A percentile compares a stretch with the other conserved stretches of the same genome.
These are phyloP conservation scores for Ascoidea asiatica DNA, from an alignment of 805 yeast genomes.

Conservation along the genomic window DNA sequence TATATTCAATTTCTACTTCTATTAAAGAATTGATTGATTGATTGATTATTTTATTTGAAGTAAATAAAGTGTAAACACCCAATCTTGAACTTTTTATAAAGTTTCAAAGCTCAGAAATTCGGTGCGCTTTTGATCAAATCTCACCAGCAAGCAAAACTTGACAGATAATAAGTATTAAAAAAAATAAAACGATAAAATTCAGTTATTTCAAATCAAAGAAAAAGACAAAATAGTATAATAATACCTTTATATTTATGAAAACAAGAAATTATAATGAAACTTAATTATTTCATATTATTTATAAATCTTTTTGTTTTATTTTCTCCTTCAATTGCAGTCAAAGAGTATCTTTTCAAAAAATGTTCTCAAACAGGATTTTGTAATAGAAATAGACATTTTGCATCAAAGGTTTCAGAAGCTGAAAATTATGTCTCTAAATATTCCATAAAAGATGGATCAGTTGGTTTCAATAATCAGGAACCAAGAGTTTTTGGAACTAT, in stretches of 20 bases:
- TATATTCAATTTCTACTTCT: neutral
- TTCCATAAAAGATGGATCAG: conserved; percentile 22
- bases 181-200: no score
- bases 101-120: neutral
- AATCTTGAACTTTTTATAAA: neutral
- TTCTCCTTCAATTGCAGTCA: conserved; percentile 26
- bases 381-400: conserved; percentile 60
- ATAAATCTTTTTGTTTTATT: conserved; percentile 1
- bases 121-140: neutral
- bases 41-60: conserved; percentile 5
- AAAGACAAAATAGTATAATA: no score
- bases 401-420: conserved; percentile 22
- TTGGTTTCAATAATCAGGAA: conserved; percentile 16
- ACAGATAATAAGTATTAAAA: no score
- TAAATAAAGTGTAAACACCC: neutral
- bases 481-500: conserved; percentile 32
- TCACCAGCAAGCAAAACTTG: no score
- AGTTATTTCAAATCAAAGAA: no score
- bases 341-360: conserved; percentile 56
- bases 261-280: neutral
- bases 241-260: neutral
- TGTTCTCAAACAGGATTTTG: conserved; percentile 83
- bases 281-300: neutral
- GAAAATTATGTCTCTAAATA: conserved; percentile 23
- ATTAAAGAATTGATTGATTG: neutral